Conservation (phyloP, 2,329 filamentous ascomycete species). For the Alternaria sp. region DNA sequence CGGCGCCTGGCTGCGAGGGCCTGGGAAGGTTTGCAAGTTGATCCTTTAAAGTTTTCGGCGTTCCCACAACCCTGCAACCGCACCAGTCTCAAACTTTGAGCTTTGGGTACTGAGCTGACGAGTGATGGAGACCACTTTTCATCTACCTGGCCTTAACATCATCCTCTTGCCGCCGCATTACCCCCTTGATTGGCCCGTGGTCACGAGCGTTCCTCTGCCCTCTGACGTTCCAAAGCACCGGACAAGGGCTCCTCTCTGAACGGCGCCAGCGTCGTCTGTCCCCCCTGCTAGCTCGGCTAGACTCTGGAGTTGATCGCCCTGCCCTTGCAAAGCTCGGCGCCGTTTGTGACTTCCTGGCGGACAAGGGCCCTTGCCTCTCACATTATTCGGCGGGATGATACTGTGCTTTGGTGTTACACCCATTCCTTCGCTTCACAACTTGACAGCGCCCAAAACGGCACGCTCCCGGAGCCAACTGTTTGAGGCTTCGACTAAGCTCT, state of each 20-base stretch:
- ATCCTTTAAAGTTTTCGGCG: conserved; percentile 50
- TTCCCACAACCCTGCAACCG: conserved; percentile 48
- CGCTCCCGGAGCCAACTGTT: conserved; percentile 51
- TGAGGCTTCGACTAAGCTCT: conserved; percentile 50
- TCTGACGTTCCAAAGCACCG: conserved; percentile 38
- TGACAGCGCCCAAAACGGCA: conserved; percentile 53
- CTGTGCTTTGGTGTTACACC: conserved; percentile 46
- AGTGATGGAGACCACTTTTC: conserved; percentile 40
- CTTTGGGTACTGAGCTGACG: conserved; percentile 40
- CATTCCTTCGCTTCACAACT: conserved; percentile 49
- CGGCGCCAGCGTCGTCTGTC: conserved; percentile 40
- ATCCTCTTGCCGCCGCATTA: conserved; percentile 26
- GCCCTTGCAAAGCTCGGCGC: conserved; percentile 37
- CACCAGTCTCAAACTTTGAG: conserved; percentile 50
- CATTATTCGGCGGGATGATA: conserved; percentile 41
- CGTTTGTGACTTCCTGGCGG: conserved; percentile 39
- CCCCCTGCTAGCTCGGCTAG: conserved; percentile 40
- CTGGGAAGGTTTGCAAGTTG: conserved; percentile 42
- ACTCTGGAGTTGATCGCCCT: conserved; percentile 33
- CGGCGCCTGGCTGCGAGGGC: conserved; percentile 33
- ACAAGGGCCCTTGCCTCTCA: conserved; percentile 38
- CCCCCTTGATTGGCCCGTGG: conserved; percentile 32
- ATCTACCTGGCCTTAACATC: conserved; percentile 39
- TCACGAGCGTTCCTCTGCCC: conserved; percentile 26
- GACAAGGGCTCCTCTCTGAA: conserved; percentile 39